Evolutionary conservation across 441 rosid species (phyloP).

Genomic region (Corymbia citriodora): DNA sequence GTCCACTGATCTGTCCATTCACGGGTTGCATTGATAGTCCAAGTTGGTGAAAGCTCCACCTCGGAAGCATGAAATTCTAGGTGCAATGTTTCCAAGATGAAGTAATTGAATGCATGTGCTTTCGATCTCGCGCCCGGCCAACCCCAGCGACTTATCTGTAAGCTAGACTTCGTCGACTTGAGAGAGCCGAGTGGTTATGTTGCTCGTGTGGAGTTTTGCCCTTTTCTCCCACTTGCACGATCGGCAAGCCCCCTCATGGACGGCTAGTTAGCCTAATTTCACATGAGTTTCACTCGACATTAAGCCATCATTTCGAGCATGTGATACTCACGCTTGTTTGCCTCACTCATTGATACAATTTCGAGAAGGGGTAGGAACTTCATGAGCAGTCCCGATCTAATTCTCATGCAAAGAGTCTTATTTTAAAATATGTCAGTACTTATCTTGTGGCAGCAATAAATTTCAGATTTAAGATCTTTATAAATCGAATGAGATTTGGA

Average conservation of each 20-base stretch:
- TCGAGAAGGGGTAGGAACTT: not conserved
- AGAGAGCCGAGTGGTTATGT: not conserved
- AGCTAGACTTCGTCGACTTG: not conserved
- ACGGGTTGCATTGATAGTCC: not conserved
- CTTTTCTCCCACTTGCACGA: not conserved
- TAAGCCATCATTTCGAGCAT: not conserved
- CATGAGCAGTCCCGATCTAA: not conserved
- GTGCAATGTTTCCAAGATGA: not conserved
- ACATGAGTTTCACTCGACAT: not conserved
- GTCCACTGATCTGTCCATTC: not conserved
- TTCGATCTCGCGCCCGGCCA: not conserved
- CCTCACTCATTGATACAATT: not conserved
- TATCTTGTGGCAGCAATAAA: fast-evolving
- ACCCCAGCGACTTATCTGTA: not conserved
- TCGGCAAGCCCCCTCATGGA: not conserved
- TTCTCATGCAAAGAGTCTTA: not conserved
- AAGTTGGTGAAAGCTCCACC: not conserved
- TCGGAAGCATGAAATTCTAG: not conserved
- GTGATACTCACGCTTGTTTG: not conserved
- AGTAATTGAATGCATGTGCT: not conserved
- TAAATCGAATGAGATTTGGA: not conserved
- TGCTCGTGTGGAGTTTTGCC: not conserved
- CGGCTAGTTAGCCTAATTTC: not conserved
- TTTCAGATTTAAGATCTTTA: not conserved
- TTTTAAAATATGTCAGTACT: fast-evolving